These are phyloP conservation scores for Brassica napus DNA, from an alignment of 345 rosid genomes.

Conservation along the genomic window DNA sequence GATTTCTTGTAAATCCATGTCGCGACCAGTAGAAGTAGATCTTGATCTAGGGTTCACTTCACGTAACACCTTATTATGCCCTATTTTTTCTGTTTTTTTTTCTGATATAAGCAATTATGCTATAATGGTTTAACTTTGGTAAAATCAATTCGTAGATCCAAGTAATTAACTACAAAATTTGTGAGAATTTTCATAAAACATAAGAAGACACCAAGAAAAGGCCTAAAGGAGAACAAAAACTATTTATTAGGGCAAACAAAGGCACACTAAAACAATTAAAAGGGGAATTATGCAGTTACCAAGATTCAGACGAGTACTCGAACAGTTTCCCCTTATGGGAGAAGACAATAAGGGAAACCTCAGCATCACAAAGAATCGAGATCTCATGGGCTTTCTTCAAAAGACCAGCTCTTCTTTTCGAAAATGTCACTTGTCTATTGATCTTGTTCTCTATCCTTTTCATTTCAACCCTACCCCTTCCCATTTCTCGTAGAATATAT, in stretches of 20 bases:
- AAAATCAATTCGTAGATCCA: conserved; percentile 14
- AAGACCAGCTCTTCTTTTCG: conserved; percentile 73
- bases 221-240: conserved; percentile 12
- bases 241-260: conserved; percentile 31
- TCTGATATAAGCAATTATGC: neutral
- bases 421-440: conserved; percentile 75
- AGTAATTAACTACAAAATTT: neutral
- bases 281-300: conserved; percentile 37
- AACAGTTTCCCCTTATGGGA: conserved; percentile 76
- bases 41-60: conserved; percentile 15
- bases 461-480: conserved; percentile 87
- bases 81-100: neutral
- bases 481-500: conserved; percentile 42
- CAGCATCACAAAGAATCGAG: conserved; percentile 78
- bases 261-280: neutral
- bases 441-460: conserved; percentile 84
- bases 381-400: conserved; percentile 83
- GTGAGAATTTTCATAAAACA: neutral
- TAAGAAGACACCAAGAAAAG: neutral
- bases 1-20: neutral
- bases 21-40: neutral
- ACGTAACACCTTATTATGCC: neutral
- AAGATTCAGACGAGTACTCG: conserved; percentile 64
- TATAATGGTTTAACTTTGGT: neutral
- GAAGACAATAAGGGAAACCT: conserved; percentile 74